phyloP scores from a whole-genome alignment of 164 flowering plant genomes.

The Vitis riparia region DNA sequence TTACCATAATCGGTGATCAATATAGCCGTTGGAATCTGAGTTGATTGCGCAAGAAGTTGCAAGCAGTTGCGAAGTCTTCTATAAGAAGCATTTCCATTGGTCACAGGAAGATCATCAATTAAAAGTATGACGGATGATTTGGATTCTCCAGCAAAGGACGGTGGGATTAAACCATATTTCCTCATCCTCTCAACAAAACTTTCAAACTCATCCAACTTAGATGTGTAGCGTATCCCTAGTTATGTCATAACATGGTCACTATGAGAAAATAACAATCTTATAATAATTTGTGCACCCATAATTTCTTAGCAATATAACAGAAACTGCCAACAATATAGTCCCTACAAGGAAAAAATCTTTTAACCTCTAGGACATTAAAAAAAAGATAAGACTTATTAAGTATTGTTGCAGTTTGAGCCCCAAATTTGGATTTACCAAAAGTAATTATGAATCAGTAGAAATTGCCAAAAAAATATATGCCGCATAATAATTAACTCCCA shows the following conservation, averaged over 20 bases:
- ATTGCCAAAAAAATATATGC: too few species aligned
- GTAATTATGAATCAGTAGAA: too few species aligned
- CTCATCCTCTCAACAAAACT: slow-evolving; percentile 73
- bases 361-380: too few species aligned
- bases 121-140: slow-evolving; percentile 49
- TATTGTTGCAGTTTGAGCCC: too few species aligned
- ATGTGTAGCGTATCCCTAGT: slow-evolving; percentile 67
- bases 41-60: slow-evolving; percentile 66
- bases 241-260: neutral
- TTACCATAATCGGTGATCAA: slow-evolving; percentile 59
- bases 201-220: slow-evolving; percentile 93
- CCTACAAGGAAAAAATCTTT: too few species aligned
- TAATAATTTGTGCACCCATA: too few species aligned
- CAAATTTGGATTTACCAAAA: too few species aligned
- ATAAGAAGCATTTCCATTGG: slow-evolving; percentile 60
- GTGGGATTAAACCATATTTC: slow-evolving; percentile 61
- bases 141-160: slow-evolving; percentile 29
- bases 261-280: neutral
- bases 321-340: neutral
- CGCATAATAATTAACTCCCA: too few species aligned
- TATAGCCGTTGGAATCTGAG: slow-evolving; percentile 70
- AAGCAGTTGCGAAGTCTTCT: slow-evolving; percentile 65
- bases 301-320: neutral
- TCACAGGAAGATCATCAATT: slow-evolving; percentile 87
- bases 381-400: too few species aligned